Base-by-base conservation (phyloP, 805 yeast species). In the Saccharomycopsis amapae region DNA sequence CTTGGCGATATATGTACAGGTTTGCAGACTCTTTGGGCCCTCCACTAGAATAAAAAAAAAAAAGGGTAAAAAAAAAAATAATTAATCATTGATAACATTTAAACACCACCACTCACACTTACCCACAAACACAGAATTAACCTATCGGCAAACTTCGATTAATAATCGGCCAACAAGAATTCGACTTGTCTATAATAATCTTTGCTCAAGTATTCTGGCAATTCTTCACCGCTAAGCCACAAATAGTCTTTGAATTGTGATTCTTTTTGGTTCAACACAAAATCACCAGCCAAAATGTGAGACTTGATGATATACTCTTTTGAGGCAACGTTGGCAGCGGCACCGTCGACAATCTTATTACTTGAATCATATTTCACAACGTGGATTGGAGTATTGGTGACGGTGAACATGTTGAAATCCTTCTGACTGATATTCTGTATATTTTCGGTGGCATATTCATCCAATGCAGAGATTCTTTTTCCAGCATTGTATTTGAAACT, bases 211-310 rank as follows among this genome's bases (percentile, higher is more conserved):
- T 45, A 35, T 5, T 45, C 40, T 20, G 25, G 25, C 23, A 45
- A 69, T 65, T 90, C 98, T 40, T 83, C 86, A 59, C 79, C 85
- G 25, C 86, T 75, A 55, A 88, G 71, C 98, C 98, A 90, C 56
- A 80, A 79, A 65, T 66, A 85, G 45, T 81, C 80, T 40, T 64
- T 54, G 31, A 61, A 56, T 9, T 63, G 56, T 17, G 63, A 56
- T 35, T 62, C 60, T 28, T 15, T 32, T 67, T 61, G 33, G n/a
- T 67, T 64, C 31, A 73, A 64, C 42, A 65, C 64, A 62, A 89
- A 89, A 51, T 69, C 67, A 38, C 97, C 98, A 10, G 95, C 84
- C 55, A 90, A 66, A 48, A 90, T 86, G 61, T 87, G 96, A 28
- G 94, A 83, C 64, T 86, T 87, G 56, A 93, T 76, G 56, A 85